phyloP scores from a whole-genome alignment of 1,284 basidiomycete species.

The Peniophora sp. region DNA sequence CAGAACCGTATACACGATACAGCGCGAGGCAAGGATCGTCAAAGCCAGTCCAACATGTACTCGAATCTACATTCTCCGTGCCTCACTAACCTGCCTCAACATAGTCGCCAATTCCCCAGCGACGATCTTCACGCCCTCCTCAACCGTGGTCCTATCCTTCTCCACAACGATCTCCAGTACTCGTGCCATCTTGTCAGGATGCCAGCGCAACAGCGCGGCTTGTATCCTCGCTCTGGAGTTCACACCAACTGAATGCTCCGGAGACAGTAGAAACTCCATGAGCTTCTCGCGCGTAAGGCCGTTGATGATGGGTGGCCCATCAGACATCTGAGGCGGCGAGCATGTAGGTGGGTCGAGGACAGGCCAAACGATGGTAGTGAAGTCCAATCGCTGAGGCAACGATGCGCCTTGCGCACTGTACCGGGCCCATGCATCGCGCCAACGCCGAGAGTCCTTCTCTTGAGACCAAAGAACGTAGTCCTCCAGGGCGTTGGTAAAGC shows the following conservation, averaged over 20 bases:
- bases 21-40: too few relatives aligned
- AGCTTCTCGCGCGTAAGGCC: background rate
- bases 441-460: too few relatives aligned
- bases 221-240: background rate
- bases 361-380: too few relatives aligned
- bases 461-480: too few relatives aligned
- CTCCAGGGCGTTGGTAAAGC: too few relatives aligned
- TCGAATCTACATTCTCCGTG: too few relatives aligned
- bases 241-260: background rate
- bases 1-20: too few relatives aligned
- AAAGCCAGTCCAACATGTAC: too few relatives aligned
- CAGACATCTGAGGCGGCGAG: slow-evolving; percentile 14
- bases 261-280: background rate
- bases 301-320: background rate
- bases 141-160: background rate
- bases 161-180: slow-evolving; percentile 15
- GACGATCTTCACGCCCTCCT: background rate
- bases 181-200: slow-evolving; percentile 21
- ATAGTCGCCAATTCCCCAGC: background rate
- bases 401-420: too few relatives aligned
- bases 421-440: too few relatives aligned
- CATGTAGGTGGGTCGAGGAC: too few relatives aligned
- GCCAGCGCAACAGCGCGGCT: background rate
- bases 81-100: slow-evolving; percentile 14
- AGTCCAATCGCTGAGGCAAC: too few relatives aligned